Conservation (phyloP, 2,329 filamentous ascomycete species). For the Talaromyces sp. region DNA sequence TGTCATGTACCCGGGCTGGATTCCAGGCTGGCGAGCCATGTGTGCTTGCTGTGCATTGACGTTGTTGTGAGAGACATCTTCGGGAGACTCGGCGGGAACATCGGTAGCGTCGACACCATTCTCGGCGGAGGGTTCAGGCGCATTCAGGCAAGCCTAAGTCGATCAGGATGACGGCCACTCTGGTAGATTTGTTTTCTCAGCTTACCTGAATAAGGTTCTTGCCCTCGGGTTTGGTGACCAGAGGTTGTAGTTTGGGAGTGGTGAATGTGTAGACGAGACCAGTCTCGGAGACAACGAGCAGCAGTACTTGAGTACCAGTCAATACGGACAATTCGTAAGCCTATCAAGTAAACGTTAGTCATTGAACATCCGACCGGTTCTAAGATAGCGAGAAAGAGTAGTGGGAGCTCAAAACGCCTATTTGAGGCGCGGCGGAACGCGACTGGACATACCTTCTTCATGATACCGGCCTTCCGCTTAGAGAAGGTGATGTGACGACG, state of each 20-base stretch:
- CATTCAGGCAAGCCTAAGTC: slow-evolving; percentile 90
- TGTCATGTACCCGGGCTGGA: slow-evolving; percentile 68
- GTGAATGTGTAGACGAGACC: slow-evolving; percentile 98
- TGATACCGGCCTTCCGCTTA: slow-evolving; percentile 98
- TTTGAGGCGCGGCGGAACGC: slow-evolving; percentile 16
- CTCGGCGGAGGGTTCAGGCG: slow-evolving; percentile 82
- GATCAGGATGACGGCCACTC: slow-evolving; percentile 1
- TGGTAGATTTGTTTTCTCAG: neutral
- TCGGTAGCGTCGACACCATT: slow-evolving; percentile 74
- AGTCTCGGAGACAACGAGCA: slow-evolving; percentile 95
- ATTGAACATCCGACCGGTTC: neutral
- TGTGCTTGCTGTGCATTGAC: slow-evolving; percentile 66
- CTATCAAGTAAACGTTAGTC: slow-evolving; percentile 46
- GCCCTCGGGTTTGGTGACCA: slow-evolving; percentile 97
- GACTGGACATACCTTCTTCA: slow-evolving; percentile 84
- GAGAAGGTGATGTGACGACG: slow-evolving; percentile 99
- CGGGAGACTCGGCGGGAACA: slow-evolving; percentile 76
- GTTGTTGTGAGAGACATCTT: slow-evolving; percentile 76
- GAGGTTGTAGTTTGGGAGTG: slow-evolving; percentile 94
- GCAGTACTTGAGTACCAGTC: slow-evolving; percentile 93
- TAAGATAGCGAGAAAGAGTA: neutral
- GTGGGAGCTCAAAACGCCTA: neutral
- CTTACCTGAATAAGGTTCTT: slow-evolving; percentile 98
- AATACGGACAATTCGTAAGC: slow-evolving; percentile 97
- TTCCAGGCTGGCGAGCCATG: slow-evolving; percentile 65